Conservation (phyloP, 2,329 filamentous ascomycete genomes). For the Sphaerulina vaccinii region DNA sequence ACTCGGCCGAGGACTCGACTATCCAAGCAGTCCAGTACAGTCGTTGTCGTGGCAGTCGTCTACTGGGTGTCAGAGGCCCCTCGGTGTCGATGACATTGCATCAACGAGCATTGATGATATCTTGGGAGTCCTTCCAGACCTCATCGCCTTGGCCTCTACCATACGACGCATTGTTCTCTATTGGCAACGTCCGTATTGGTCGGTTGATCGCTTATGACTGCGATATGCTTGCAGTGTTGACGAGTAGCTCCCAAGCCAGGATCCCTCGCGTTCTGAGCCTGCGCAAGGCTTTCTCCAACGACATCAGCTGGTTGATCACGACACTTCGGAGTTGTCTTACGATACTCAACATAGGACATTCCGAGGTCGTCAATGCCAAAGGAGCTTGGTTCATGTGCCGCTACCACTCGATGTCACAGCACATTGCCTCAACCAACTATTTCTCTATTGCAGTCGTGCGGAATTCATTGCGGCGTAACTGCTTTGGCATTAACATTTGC, state of each 20-base stretch:
- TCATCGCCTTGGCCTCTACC: conserved; percentile 24
- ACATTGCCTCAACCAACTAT: conserved; percentile 26
- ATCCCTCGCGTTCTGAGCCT: conserved; percentile 6
- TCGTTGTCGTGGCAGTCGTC: background rate
- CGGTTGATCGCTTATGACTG: conserved; percentile 17
- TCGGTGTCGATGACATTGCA: background rate
- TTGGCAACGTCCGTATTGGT: conserved; percentile 25
- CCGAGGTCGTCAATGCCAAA: conserved; percentile 22
- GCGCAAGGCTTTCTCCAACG: conserved; percentile 14
- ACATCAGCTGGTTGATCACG: conserved; percentile 19
- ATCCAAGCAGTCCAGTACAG: background rate
- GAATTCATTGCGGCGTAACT: conserved; percentile 13
- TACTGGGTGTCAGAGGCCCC: too few species aligned
- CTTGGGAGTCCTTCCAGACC: conserved; percentile 12
- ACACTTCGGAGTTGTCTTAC: conserved; percentile 22
- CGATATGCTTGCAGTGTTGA: too few species aligned
- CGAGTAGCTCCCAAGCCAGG: too few species aligned
- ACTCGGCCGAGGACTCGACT: background rate
- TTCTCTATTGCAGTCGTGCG: conserved; percentile 26
- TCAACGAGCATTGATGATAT: conserved; percentile 8
- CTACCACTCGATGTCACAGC: conserved; percentile 15
- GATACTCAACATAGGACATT: conserved; percentile 18
- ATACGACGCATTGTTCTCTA: conserved; percentile 27
- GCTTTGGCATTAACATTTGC: conserved; percentile 21
- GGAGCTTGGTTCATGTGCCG: conserved; percentile 20